Conservation (phyloP, 495 filamentous ascomycete genomes). For the Talaromyces trachyspermus region DNA sequence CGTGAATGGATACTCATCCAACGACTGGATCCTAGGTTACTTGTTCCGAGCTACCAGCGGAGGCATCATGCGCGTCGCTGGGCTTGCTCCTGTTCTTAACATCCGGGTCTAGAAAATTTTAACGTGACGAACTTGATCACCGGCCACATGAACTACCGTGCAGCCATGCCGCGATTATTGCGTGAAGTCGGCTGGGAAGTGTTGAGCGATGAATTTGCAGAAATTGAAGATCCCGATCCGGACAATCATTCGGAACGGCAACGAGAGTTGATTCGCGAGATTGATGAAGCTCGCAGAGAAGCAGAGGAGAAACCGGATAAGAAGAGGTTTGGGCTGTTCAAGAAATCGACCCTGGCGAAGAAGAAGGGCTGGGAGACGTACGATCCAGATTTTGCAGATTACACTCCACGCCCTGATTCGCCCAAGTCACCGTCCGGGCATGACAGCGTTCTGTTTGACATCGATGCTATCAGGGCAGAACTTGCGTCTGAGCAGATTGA, state of each 20-base stretch:
- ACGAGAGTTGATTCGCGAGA: conserved; percentile 88
- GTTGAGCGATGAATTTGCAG: conserved; percentile 86
- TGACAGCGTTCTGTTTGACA: conserved; percentile 74
- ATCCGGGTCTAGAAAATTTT: conserved; percentile 83
- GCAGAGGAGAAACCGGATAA: conserved; percentile 67
- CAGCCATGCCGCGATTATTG: conserved; percentile 81
- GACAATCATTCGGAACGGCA: conserved; percentile 86
- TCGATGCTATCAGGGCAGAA: conserved; percentile 87
- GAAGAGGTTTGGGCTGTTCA: conserved; percentile 72
- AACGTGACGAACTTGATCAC: conserved; percentile 80
- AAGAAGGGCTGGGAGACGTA: conserved; percentile 97
- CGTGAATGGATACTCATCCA: conserved; percentile 88
- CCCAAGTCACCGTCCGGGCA: conserved; percentile 21
- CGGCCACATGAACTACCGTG: conserved; percentile 95
- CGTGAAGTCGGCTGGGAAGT: conserved; percentile 83
- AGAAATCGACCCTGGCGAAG: conserved; percentile 61
- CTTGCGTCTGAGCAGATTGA: conserved; percentile 69
- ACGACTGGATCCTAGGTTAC: conserved; percentile 98
- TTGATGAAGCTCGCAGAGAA: conserved; percentile 87
- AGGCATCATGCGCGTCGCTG: conserved; percentile 84
- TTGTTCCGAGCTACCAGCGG: conserved; percentile 92
- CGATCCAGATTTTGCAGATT: conserved; percentile 45
- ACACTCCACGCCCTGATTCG: conserved; percentile 12
- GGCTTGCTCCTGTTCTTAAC: conserved; percentile 71
- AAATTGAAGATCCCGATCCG: conserved; percentile 96